These are phyloP conservation scores for Coleophoma cylindrospora DNA, from an alignment of 2,329 filamentous ascomycete species.

Conservation along the genomic window DNA sequence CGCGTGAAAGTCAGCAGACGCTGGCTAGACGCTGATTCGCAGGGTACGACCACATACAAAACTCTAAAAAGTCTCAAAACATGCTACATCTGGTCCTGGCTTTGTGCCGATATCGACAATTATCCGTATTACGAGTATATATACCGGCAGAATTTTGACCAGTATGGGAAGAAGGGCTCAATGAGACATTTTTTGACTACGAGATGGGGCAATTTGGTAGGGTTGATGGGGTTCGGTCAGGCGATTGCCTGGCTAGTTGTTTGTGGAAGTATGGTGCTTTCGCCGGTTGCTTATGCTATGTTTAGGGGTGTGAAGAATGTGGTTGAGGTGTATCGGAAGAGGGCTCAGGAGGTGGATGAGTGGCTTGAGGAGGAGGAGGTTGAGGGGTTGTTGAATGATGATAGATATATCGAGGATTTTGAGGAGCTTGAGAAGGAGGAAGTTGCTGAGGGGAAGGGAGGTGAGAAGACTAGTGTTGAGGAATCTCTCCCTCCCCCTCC, in stretches of 20 bases:
- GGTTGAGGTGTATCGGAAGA: slow-evolving; percentile 7
- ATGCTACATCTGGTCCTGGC: slow-evolving; percentile 13
- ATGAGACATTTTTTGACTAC: slow-evolving; percentile 10
- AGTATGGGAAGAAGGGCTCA: slow-evolving; percentile 13
- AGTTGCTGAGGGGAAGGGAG: too few relatives aligned
- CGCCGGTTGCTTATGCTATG: slow-evolving; percentile 7
- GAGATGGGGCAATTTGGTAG: slow-evolving; percentile 8
- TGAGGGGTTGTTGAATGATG: slow-evolving; percentile 9
- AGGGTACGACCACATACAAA: slow-evolving; percentile 7
- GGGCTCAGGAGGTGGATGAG: slow-evolving; percentile 11
- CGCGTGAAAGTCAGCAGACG: neutral
- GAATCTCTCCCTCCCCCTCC: slow-evolving; percentile 5
- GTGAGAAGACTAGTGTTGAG: slow-evolving; percentile 7
- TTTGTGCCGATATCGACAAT: slow-evolving; percentile 10
- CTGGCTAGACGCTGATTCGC: neutral
- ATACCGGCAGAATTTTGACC: slow-evolving; percentile 13
- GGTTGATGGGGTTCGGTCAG: slow-evolving; percentile 6
- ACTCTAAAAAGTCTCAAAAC: slow-evolving; percentile 6
- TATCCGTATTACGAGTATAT: slow-evolving; percentile 15
- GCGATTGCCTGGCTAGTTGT: slow-evolving; percentile 6
- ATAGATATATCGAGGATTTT: slow-evolving; percentile 9
- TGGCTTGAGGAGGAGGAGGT: slow-evolving; percentile 12
- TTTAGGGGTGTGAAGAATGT: slow-evolving; percentile 6
- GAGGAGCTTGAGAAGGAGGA: too few relatives aligned
- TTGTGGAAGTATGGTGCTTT: slow-evolving; percentile 10